Evolutionary conservation across 352 stramenopile genomes (phyloP).

Genomic region (Hyaloperonospora brassicae): DNA sequence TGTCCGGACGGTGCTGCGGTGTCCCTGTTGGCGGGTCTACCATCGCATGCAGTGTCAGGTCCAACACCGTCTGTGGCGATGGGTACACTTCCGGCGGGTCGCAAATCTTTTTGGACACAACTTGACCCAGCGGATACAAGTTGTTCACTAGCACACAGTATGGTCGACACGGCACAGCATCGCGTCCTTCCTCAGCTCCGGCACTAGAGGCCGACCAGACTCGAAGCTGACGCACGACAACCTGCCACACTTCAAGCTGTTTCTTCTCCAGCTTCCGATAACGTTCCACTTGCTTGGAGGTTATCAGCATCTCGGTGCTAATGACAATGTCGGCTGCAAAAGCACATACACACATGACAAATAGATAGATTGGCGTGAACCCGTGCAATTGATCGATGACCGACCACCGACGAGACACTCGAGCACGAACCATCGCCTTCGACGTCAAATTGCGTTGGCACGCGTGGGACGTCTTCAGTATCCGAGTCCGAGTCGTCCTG

Average conservation of each 20-base stretch:
- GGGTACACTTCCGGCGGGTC: conserved; percentile 76
- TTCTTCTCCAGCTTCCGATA: conserved; percentile 68
- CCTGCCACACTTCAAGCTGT: conserved; percentile 80
- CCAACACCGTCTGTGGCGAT: conserved; percentile 54
- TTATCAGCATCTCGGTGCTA: conserved; percentile 64
- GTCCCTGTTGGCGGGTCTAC: conserved; percentile 59
- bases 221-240: conserved; percentile 79
- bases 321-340: conserved; percentile 64
- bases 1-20: conserved; percentile 76
- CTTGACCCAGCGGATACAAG: conserved; percentile 75
- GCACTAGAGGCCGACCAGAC: conserved; percentile 77
- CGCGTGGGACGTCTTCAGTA: conserved; percentile 40
- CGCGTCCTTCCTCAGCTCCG: conserved; percentile 41
- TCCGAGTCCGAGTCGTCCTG: conserved; percentile 64
- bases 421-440: conserved; percentile 77
- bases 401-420: no score
- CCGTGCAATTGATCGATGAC: no score
- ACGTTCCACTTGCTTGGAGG: conserved; percentile 50
- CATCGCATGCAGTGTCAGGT: conserved; percentile 71
- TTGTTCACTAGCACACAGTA: conserved; percentile 87
- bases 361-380: no score
- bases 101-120: conserved; percentile 81
- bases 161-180: conserved; percentile 64
- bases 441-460: conserved; percentile 76
- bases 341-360: no score